Evolutionary conservation across 345 rosid species (phyloP).

Genomic region (Carallia pectinifolia): DNA sequence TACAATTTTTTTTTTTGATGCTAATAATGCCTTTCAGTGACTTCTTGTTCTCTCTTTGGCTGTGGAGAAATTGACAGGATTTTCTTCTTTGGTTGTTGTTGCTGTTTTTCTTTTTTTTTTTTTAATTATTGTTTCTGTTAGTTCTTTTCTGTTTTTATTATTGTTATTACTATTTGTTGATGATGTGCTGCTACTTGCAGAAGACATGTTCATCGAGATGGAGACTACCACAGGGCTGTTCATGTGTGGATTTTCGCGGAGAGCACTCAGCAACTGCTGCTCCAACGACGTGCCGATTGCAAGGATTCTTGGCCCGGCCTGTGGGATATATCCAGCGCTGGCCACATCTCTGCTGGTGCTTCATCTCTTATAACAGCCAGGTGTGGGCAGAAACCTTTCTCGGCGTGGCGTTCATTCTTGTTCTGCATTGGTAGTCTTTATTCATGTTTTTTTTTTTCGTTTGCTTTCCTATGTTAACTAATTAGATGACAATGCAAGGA

Average conservation of each 20-base stretch:
- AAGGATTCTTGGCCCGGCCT: conserved; percentile 89
- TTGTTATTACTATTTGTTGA: too few species aligned
- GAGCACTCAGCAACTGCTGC: conserved; percentile 72
- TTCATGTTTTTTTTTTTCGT: background rate
- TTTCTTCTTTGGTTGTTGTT: too few species aligned
- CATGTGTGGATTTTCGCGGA: conserved; percentile 85
- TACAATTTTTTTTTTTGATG: too few species aligned
- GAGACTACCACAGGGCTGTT: conserved; percentile 90
- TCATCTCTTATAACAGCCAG: conserved; percentile 72
- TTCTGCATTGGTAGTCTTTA: background rate
- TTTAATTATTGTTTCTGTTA: too few species aligned
- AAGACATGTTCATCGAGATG: conserved; percentile 74
- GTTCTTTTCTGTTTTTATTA: too few species aligned
- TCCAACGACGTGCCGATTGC: conserved; percentile 70
- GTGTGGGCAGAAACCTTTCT: conserved; percentile 30
- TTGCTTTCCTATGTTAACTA: too few species aligned
- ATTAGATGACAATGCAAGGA: too few species aligned
- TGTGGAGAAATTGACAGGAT: too few species aligned
- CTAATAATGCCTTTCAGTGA: too few species aligned
- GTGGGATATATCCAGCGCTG: conserved; percentile 97
- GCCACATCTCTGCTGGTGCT: conserved; percentile 90
- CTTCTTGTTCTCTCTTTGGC: too few species aligned
- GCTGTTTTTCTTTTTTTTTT: too few species aligned
- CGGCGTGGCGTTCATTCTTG: background rate
- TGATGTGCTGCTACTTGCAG: conserved; percentile 25